These are phyloP conservation scores for Adenanthera pavonina DNA, from an alignment of 306 rosid genomes.

Conservation along the genomic window DNA sequence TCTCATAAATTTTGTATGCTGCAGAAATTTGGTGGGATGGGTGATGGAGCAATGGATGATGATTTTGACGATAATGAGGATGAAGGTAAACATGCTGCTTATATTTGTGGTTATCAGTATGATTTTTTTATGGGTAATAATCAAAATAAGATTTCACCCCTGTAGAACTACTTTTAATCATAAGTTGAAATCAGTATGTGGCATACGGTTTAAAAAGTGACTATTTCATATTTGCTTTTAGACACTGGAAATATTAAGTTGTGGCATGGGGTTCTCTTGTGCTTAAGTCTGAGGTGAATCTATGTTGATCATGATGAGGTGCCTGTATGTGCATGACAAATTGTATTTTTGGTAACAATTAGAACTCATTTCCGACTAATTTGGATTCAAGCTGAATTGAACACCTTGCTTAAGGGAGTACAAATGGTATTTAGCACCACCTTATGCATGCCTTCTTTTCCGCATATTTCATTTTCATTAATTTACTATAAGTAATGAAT, in stretches of 20 bases:
- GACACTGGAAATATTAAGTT: constrained; percentile 9
- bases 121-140: background rate
- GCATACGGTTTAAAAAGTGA: no score
- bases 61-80: constrained; percentile 60
- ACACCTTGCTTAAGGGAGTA: no score
- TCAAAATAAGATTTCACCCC: background rate
- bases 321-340: background rate
- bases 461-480: no score
- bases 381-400: no score
- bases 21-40: constrained; percentile 72
- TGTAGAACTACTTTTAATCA: background rate
- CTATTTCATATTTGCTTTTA: background rate
- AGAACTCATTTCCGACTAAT: no score
- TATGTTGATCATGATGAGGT: background rate
- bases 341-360: no score
- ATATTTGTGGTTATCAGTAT: constrained; percentile 4
- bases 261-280: background rate
- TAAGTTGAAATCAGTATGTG: background rate
- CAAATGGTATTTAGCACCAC: background rate
- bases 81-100: constrained; percentile 41
- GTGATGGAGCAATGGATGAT: constrained; percentile 46
- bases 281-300: background rate
- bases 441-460: background rate
- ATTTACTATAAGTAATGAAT: no score
- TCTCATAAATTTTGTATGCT: constrained; percentile 17